Base-by-base conservation (phyloP, 2,329 filamentous ascomycete genomes). In the Exophiala sp. region DNA sequence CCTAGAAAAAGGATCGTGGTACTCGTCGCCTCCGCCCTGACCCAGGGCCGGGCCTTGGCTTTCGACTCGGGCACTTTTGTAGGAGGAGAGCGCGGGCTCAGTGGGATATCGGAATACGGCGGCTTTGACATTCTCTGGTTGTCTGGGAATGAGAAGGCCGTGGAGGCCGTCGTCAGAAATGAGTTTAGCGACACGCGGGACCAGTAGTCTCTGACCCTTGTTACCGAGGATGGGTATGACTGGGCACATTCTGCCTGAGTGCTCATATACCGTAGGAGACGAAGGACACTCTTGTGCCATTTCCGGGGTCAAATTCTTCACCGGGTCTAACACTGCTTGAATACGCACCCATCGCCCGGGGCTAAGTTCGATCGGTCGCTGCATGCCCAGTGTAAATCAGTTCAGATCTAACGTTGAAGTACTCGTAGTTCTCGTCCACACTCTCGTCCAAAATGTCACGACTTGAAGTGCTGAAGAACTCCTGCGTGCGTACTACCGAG, bases 401-500 rank as follows among this genome's bases (percentile, higher is more conserved):
- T 57, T 85, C 79, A 32, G 81, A 82, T 43, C 76, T 78, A 2
- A 74, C 70, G 37, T 71, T 78, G 39, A 85, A 77, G 47, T 77
- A 80, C 48, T 84, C 79, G 40, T 85, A 82, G n/a, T n/a, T n/a
- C n/a, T n/a, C n/a, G n/a, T n/a, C n/a, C n/a, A n/a, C n/a, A 35
- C 78, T 81, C 62, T 85, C 81, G 50, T 85, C 81, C 0, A 85
- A 68, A 2, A 85, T 70, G 52, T 83, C 80, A 0, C 79, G 67
- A 0, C 73, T 70, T 1, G 62, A 50, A 0, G 42, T n/a, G 21
- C 75, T 62, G 1, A 82, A 66, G 52, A 71, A 75, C 0, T 64
- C 16, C n/a, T 79, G 73, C 0, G 64, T 70, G 1, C 61, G 14
- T 0, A 76, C 49, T 13, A 80, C 58, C 1, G 50, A 39, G 1